phyloP scores from a whole-genome alignment of 2,329 filamentous ascomycete genomes.

The Apiospora koreana region DNA sequence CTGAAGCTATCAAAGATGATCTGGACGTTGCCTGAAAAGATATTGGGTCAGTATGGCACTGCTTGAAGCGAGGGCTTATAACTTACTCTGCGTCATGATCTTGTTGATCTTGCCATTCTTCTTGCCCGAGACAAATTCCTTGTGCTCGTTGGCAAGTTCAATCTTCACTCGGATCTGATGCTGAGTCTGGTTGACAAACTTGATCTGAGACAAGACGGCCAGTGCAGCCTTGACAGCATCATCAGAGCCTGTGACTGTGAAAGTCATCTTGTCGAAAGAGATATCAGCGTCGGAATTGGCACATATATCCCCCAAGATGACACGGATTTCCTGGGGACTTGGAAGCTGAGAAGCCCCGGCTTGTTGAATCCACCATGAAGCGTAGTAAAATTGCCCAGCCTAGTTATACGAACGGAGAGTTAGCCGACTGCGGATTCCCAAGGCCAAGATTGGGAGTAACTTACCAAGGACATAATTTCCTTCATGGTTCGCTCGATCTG shows the following conservation, averaged over 20 bases:
- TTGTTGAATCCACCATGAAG: constrained; percentile 91
- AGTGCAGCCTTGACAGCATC: constrained; percentile 96
- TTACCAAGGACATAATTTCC: constrained; percentile 91
- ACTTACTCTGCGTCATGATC: constrained; percentile 94
- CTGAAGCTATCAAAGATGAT: constrained; percentile 99
- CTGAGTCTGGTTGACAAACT: constrained; percentile 81
- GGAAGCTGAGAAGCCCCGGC: constrained; percentile 65
- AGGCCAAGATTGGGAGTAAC: constrained; percentile 31
- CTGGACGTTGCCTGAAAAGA: constrained; percentile 73
- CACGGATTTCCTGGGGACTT: constrained; percentile 72
- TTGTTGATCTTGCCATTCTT: constrained; percentile 99
- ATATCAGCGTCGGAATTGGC: constrained; percentile 95
- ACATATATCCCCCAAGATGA: constrained; percentile 95
- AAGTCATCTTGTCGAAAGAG: constrained; percentile 90
- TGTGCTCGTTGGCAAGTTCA: constrained; percentile 98
- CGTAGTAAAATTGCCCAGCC: constrained; percentile 97
- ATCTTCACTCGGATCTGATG: constrained; percentile 98
- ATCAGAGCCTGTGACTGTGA: constrained; percentile 92
- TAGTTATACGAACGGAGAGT: constrained; percentile 38
- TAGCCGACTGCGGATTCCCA: neutral
- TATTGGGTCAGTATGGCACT: constrained; percentile 15
- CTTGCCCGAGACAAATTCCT: constrained; percentile 98
- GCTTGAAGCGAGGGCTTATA: constrained; percentile 7
- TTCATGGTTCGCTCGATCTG: constrained; percentile 94
- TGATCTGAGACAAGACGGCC: constrained; percentile 87